Base-by-base conservation (phyloP, 2,329 filamentous ascomycete genomes). In the Coniochaeta prunicola region DNA sequence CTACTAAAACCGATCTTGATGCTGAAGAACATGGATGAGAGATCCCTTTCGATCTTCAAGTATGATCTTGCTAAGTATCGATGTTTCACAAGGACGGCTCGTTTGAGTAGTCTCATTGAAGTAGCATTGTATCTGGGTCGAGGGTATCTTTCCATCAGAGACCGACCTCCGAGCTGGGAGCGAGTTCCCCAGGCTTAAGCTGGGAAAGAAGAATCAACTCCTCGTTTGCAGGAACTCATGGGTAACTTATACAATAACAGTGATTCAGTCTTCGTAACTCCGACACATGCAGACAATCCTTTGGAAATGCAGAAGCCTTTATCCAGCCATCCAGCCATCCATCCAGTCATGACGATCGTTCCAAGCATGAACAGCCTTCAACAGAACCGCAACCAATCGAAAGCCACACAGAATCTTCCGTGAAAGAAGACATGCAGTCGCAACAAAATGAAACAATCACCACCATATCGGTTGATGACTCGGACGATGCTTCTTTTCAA, bases 341-440 rank as follows among this genome's bases (percentile, higher is more conserved):
- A 56, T 38, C n/a, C 53, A 40, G 19, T 36, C 53, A 34, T 42
- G 33, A 42, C 17, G 30, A 54, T 33, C 30, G 19, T 26, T 28
- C 53, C 28, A 34, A 54, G 21, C 30, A 21, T 54, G 31, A 34
- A 54, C 17, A 54, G 53, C 53, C 53, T 54, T 54, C 53, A 54
- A 54, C 53, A 38, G 19, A 5, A 38, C n/a, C n/a, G n/a, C n/a
- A 42, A 45, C 40, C 19, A 26, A 8, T 36, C 17, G 34, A 15
- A 36, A 15, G 17, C 17, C 7, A 36, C 34, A 36, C 13, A 8
- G 10, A 36, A 4, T 15, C 34, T 36, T 36, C 34, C 4, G 6
- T 36, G 34, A 15, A 8, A 8, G 34, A 36, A 36, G 34, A 36
- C 34, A 36, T 36, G 34, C 34, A 36, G 13, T 36, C 34, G 12